A percentile compares a stretch with the other conserved stretches of the same genome.
Conservation (phyloP, 2,329 filamentous ascomycete genomes). For the Aspergillus versicolor region DNA sequence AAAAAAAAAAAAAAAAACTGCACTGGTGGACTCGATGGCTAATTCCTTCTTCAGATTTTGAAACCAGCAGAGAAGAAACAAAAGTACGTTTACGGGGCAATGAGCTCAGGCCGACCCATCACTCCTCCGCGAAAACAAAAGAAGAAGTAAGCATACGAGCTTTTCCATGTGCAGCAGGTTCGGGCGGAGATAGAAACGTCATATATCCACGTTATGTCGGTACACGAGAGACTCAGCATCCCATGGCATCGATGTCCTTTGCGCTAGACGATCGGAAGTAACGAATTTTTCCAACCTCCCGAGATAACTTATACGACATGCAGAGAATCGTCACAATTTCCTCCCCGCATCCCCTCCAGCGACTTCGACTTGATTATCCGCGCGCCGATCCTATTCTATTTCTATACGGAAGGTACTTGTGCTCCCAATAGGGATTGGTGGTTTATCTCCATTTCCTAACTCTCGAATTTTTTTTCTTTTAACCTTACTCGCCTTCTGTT, state of each 20-base stretch:
- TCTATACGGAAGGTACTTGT: slow-evolving; percentile 28
- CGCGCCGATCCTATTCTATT: slow-evolving; percentile 22
- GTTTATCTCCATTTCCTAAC: slow-evolving; percentile 14
- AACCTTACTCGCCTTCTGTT: slow-evolving; percentile 13
- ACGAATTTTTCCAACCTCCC: slow-evolving; percentile 19
- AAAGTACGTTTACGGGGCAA: slow-evolving; percentile 89
- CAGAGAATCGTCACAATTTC: slow-evolving; percentile 20
- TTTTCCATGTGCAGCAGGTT: slow-evolving; percentile 79
- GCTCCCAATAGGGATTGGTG: slow-evolving; percentile 22
- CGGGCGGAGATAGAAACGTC: slow-evolving; percentile 73
- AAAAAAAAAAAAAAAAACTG: no score
- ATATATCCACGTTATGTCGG: slow-evolving; percentile 27
- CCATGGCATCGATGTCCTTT: slow-evolving; percentile 29
- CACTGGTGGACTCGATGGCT: slow-evolving; percentile 7
- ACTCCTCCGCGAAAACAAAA: slow-evolving; percentile 71
- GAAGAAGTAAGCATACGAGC: slow-evolving; percentile 71
- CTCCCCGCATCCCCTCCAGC: slow-evolving; percentile 22
- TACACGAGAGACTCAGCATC: slow-evolving; percentile 24
- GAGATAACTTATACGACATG: slow-evolving; percentile 21
- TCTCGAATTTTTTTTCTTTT: slow-evolving; percentile 2
- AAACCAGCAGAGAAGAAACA: slow-evolving; percentile 99
- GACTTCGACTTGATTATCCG: slow-evolving; percentile 18
- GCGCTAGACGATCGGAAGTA: slow-evolving; percentile 25
- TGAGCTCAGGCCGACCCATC: slow-evolving; percentile 68
- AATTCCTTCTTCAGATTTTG: slow-evolving; percentile 68